Conservation (phyloP, 768 basidiomycete species). For the Tubosaeta sp. region DNA sequence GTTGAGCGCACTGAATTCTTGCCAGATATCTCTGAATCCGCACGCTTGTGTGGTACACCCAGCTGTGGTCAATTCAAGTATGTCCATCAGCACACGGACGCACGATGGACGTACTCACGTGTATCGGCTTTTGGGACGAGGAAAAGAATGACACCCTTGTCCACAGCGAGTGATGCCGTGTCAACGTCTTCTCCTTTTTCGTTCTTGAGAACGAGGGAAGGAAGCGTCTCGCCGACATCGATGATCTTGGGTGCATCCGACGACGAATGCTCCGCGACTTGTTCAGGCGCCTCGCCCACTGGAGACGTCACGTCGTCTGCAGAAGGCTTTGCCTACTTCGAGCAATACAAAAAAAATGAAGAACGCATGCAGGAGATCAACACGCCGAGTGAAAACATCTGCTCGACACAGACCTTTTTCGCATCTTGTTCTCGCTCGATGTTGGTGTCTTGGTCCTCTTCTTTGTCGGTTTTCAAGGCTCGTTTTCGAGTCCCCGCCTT, state of each 20-base stretch:
- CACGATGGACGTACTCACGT: conserved; percentile 57
- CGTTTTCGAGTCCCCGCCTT: conserved; percentile 38
- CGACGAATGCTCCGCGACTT: conserved; percentile 6
- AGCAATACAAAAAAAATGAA: not conserved
- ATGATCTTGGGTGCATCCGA: conserved; percentile 30
- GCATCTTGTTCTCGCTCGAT: conserved; percentile 18
- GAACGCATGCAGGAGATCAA: not conserved
- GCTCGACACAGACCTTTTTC: conserved; percentile 23
- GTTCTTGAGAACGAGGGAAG: conserved; percentile 73
- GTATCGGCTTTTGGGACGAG: conserved; percentile 84
- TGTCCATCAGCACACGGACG: conserved; percentile 2
- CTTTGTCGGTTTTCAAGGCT: conserved; percentile 19
- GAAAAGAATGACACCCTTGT: conserved; percentile 79
- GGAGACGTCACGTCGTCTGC: conserved; percentile 2
- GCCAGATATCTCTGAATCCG: conserved; percentile 80
- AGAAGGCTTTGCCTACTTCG: conserved; percentile 17
- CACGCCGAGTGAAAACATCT: not conserved
- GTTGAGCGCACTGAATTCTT: conserved; percentile 58
- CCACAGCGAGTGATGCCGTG: conserved; percentile 54
- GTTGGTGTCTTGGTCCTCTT: conserved; percentile 14
- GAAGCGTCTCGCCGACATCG: conserved; percentile 72
- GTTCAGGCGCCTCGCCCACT: conserved; percentile 1
- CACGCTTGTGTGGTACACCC: conserved; percentile 95
- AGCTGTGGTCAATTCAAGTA: conserved; percentile 37
- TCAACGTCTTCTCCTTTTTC: conserved; percentile 81